Base-by-base conservation (phyloP, 345 rosid genomes). In the Rhodomyrtus tomentosa region DNA sequence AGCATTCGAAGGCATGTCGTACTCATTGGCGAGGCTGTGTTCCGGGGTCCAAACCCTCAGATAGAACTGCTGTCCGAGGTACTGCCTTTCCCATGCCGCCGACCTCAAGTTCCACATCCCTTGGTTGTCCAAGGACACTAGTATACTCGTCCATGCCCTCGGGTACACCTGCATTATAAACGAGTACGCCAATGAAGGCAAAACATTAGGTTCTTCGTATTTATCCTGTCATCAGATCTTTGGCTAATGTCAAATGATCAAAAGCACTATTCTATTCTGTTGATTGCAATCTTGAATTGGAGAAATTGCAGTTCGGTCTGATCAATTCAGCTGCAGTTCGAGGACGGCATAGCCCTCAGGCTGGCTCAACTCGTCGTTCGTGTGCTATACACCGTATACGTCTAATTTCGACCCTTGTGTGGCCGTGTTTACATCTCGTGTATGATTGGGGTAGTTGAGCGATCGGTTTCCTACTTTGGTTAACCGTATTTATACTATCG, bases 71-170 rank as follows among this genome's bases (percentile, higher is more conserved):
- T 95, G 98, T 82, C 99, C 99, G 6, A 91, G 92, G 86, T 93
- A 94, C 56, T 93, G 99, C 87, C 95, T 92, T 80, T 94, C 98
- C 98, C 99, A 94, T 84, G 87, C 84, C 22, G 98, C 94, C 4
- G 99, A 96, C 90, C 98, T 91, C 92, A 95, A n/a, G 86, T 96
- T 96, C 99, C 99, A 95, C 99, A 95, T 95, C 0, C 99, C 99
- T 88, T 93, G 95, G 91, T 95, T 96, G 93, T 95, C 99, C 85
- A 95, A 83, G 2, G 99, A 94, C 42, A 94, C 94, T 83, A 91
- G 88, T 74, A 96, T 92, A 4, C 93, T 73, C 1, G 98, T 94
- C 99, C 99, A 96, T 20, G 98, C 91, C 54, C 92, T 88, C 48
- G 98, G 99, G 80, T 94, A 97, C 7, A 93, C 98, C 99, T 96